A percentile compares a stretch with the other conserved stretches of the same genome.
Conservation (phyloP, 306 rosid genomes). For the Quercus robur region DNA sequence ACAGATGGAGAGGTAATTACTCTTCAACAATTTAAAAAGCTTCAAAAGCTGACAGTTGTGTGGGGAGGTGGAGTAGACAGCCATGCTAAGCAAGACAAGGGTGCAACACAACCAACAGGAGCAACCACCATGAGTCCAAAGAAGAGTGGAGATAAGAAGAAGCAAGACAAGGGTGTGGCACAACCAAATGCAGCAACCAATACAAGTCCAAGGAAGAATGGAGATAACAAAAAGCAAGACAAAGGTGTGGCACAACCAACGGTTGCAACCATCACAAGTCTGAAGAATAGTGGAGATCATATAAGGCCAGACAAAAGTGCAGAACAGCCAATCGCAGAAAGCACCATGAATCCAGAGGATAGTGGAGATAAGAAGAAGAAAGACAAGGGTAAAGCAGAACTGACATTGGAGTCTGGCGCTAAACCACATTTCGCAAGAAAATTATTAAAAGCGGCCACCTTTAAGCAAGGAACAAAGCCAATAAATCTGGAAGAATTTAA, state of each 20-base stretch:
- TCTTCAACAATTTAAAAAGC: background rate
- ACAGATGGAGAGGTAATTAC: background rate
- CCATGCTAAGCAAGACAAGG: background rate
- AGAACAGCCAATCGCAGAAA: background rate
- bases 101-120: background rate
- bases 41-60: constrained; percentile 8
- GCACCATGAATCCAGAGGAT: background rate
- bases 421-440: too few species aligned
- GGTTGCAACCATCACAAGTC: background rate
- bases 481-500: background rate
- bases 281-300: background rate
- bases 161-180: background rate
- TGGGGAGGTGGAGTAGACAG: constrained; percentile 4
- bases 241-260: background rate
- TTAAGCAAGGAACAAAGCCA: background rate
- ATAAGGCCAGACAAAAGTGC: background rate
- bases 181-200: background rate
- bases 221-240: background rate
- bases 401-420: too few species aligned
- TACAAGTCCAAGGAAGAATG: background rate
- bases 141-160: background rate
- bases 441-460: too few species aligned
- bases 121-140: background rate
- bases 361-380: background rate
- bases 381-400: background rate